Conservation (phyloP, 2,329 filamentous ascomycete genomes). For the Elsinoe necatrix region DNA sequence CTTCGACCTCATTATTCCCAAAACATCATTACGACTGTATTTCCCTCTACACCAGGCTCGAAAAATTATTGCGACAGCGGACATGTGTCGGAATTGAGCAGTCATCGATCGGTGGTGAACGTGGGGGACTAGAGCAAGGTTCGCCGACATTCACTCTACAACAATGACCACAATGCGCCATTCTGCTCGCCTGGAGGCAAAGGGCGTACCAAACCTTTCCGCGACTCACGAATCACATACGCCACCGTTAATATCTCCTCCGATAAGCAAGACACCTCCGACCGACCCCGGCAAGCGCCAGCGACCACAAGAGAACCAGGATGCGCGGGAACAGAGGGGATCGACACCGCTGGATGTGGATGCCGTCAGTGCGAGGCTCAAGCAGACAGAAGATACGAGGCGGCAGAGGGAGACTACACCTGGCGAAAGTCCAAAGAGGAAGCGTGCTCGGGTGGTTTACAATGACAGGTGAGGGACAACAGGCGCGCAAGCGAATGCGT, state of each 20-base stretch:
- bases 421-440: constrained; percentile 57
- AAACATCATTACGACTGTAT: not conserved
- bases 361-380: constrained; percentile 52
- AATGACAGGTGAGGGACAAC: constrained; percentile 39
- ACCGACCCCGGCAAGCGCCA: constrained; percentile 43
- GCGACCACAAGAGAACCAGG: constrained; percentile 23
- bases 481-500: constrained; percentile 9
- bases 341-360: constrained; percentile 52
- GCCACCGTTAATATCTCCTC: constrained; percentile 45
- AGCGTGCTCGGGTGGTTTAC: constrained; percentile 55
- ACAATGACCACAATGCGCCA: constrained; percentile 8
- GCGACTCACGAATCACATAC: constrained; percentile 31
- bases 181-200: constrained; percentile 13
- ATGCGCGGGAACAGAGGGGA: constrained; percentile 24
- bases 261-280: constrained; percentile 53
- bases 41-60: not conserved
- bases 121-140: not conserved
- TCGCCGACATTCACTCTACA: not conserved
- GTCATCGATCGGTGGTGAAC: not conserved
- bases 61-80: not conserved
- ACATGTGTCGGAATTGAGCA: constrained; percentile 4
- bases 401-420: constrained; percentile 53
- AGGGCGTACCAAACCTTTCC: constrained; percentile 11
- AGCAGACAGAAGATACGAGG: constrained; percentile 53
- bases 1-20: not conserved